Percentiles rank a stretch among this genome's conserved stretches.
Evolutionary conservation across 2,329 filamentous ascomycete species (phyloP).

Genomic region (Botrytis fabae): DNA sequence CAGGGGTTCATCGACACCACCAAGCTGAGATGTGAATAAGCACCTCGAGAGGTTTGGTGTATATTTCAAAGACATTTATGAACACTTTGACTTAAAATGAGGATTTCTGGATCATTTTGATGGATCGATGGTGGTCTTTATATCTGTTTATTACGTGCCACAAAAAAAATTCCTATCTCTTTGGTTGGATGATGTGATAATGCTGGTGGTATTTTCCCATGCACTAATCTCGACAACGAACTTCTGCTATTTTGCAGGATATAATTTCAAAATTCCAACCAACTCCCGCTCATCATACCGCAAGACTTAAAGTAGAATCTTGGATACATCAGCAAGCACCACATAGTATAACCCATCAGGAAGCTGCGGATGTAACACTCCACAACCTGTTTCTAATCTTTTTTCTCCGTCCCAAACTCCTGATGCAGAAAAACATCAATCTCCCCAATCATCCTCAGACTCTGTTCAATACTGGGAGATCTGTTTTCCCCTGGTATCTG

Average conservation of each 20-base stretch:
- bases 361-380: background rate
- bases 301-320: background rate
- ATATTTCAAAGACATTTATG: background rate
- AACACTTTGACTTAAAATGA: background rate
- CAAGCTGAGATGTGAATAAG: background rate
- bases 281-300: background rate
- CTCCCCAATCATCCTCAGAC: constrained; percentile 49
- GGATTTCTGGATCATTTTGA: background rate
- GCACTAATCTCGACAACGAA: background rate
- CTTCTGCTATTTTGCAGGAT: background rate
- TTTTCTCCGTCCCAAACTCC: constrained; percentile 33
- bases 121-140: background rate
- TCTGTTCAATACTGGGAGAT: constrained; percentile 50
- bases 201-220: background rate
- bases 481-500: constrained; percentile 42
- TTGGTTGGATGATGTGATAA: background rate
- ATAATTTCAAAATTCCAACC: background rate
- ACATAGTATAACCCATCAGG: background rate
- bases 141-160: background rate
- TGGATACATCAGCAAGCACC: background rate
- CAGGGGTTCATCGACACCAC: background rate
- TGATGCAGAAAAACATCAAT: constrained; percentile 47
- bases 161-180: background rate
- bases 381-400: background rate
- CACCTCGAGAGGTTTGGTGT: background rate